These are phyloP conservation scores for Teratosphaeriaceae sp. DNA, from an alignment of 2,329 filamentous ascomycete genomes.

Conservation along the genomic window DNA sequence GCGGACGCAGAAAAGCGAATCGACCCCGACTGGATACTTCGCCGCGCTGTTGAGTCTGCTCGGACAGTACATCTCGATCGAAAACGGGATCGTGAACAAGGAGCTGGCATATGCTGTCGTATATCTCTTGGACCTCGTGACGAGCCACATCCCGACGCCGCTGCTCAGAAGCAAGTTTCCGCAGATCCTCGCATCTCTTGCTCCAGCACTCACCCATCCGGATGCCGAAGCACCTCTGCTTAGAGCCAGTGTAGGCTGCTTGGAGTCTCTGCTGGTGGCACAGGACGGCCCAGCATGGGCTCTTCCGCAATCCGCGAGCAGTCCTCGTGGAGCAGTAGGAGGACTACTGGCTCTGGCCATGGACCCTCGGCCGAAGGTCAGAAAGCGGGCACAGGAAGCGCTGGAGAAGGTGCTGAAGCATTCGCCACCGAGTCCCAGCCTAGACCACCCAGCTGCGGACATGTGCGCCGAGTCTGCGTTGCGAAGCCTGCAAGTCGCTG, in stretches of 20 bases:
- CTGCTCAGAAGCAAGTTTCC: constrained; percentile 93
- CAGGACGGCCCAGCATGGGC: constrained; percentile 89
- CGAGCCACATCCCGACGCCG: constrained; percentile 73
- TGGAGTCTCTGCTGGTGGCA: constrained; percentile 84
- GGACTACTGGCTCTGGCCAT: constrained; percentile 78
- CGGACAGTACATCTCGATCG: constrained; percentile 61
- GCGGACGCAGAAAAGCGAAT: constrained; percentile 74
- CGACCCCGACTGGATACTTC: constrained; percentile 87
- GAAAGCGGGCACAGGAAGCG: constrained; percentile 88
- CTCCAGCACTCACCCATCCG: constrained; percentile 70
- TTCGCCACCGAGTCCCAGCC: constrained; percentile 80
- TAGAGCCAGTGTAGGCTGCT: constrained; percentile 80
- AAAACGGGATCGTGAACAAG: constrained; percentile 63
- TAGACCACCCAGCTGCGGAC: constrained; percentile 91
- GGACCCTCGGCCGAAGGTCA: constrained; percentile 85
- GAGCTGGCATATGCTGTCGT: constrained; percentile 81
- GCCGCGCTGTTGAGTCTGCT: constrained; percentile 88
- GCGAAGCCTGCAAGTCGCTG: constrained; percentile 69
- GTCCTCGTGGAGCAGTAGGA: constrained; percentile 79
- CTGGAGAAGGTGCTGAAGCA: constrained; percentile 74
- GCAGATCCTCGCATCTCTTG: constrained; percentile 80
- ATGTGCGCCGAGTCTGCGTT: constrained; percentile 93
- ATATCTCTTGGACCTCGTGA: constrained; percentile 91
- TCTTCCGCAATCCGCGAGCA: constrained; percentile 71
- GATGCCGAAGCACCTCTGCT: constrained; percentile 84